Evolutionary conservation across 257 asterid species (phyloP).

Genomic region (Haberlea rhodopensis): DNA sequence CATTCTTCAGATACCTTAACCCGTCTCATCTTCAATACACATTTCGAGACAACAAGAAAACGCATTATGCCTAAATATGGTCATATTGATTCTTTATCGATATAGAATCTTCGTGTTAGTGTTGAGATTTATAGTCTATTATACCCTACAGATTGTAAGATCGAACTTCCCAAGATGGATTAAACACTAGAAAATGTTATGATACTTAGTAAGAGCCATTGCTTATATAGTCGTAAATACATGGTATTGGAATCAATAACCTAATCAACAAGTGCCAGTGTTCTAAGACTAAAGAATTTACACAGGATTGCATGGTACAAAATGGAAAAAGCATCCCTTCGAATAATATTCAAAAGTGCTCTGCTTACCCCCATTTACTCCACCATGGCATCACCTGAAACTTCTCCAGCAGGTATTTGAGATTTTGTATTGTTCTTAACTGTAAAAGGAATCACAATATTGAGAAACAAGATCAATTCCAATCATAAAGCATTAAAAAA

Average conservation of each 20-base stretch:
- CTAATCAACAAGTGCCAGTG: constrained; percentile 2
- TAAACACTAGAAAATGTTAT: not conserved
- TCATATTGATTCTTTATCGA: no score
- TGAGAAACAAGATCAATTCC: not conserved
- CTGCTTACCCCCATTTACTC: constrained; percentile 36
- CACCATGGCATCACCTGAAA: constrained; percentile 54
- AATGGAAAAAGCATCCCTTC: no score
- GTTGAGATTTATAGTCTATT: no score
- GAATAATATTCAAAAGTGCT: not conserved
- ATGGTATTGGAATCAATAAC: no score
- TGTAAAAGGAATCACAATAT: constrained; percentile 26
- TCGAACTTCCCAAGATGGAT: not conserved
- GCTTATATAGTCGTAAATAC: no score
- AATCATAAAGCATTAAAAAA: not conserved
- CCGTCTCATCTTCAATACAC: no score
- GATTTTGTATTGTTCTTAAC: constrained; percentile 49
- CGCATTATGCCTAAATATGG: no score
- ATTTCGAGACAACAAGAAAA: no score
- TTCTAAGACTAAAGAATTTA: constrained; percentile 5
- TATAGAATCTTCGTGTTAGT: no score
- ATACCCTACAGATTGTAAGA: no score
- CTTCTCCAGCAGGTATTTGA: constrained; percentile 33
- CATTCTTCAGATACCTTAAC: no score
- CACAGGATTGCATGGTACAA: constrained; percentile 10
- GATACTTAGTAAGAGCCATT: not conserved